These are phyloP conservation scores for Vanderwaltozyma verrucispora DNA, from an alignment of 805 yeast species.

Conservation along the genomic window DNA sequence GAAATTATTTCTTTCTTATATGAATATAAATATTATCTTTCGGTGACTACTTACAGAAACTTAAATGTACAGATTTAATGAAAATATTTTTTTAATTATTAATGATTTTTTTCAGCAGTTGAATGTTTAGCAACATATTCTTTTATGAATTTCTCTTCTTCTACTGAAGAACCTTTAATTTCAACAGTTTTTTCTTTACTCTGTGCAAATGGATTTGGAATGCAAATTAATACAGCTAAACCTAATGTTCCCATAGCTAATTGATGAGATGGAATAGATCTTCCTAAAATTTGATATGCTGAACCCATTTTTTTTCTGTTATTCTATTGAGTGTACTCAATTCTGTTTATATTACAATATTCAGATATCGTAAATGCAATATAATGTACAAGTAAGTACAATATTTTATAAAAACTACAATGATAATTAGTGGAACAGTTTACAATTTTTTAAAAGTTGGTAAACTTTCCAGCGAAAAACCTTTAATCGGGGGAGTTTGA, in stretches of 20 bases:
- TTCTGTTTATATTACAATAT: too few relatives aligned
- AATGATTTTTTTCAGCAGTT: too few relatives aligned
- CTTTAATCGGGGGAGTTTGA: neutral
- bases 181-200: constrained; percentile 53
- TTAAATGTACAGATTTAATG: too few relatives aligned
- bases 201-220: constrained; percentile 59
- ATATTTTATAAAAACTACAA: too few relatives aligned
- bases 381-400: too few relatives aligned
- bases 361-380: too few relatives aligned
- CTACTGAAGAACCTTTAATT: constrained; percentile 69
- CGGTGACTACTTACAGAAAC: too few relatives aligned
- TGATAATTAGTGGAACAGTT: too few relatives aligned
- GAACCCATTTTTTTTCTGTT: constrained; percentile 41
- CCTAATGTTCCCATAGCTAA: constrained; percentile 77
- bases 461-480: neutral
- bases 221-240: constrained; percentile 47
- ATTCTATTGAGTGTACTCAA: neutral
- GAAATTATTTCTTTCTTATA: too few relatives aligned
- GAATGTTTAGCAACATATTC: constrained; percentile 33
- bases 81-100: too few relatives aligned
- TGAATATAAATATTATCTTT: too few relatives aligned
- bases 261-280: constrained; percentile 71
- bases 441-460: neutral
- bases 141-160: constrained; percentile 79
- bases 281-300: constrained; percentile 78